Evolutionary conservation across 1,284 basidiomycete genomes (phyloP).

Genomic region (Vanrija sp.): DNA sequence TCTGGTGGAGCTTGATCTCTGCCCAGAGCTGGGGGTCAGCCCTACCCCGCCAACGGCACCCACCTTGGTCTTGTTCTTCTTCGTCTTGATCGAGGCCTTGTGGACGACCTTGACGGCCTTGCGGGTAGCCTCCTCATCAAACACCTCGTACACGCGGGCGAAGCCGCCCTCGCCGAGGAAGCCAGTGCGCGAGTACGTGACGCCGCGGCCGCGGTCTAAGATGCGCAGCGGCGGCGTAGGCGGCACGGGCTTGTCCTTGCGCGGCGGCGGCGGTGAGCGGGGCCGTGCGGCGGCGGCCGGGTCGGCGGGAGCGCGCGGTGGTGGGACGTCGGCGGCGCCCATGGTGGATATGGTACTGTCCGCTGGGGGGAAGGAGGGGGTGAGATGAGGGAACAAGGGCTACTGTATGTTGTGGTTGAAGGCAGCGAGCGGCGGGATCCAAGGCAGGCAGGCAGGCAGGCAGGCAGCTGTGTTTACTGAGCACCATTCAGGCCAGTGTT

Average conservation of each 20-base stretch:
- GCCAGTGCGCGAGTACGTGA: conserved; percentile 65
- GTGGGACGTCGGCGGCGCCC: too few relatives aligned
- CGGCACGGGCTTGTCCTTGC: conserved; percentile 62
- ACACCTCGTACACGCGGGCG: conserved; percentile 82
- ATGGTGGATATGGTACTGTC: not conserved
- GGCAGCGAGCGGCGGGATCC: too few relatives aligned
- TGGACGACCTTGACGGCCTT: conserved; percentile 86
- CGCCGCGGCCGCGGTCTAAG: conserved; percentile 58
- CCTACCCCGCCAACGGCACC: conserved; percentile 15
- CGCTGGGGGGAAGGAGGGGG: not conserved
- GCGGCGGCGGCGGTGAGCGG: not conserved
- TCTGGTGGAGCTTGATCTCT: conserved; percentile 96
- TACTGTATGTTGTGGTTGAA: not conserved
- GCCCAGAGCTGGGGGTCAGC: conserved; percentile 70
- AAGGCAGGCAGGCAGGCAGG: not conserved
- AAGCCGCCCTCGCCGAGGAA: conserved; percentile 91
- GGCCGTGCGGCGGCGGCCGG: too few relatives aligned
- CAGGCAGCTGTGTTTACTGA: not conserved
- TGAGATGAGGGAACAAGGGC: not conserved
- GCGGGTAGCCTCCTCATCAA: conserved; percentile 61
- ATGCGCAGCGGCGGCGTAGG: conserved; percentile 77
- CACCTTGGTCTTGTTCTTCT: conserved; percentile 89
- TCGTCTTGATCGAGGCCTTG: conserved; percentile 75
- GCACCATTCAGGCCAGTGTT: not conserved
- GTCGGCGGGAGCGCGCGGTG: not conserved